Evolutionary conservation across 805 yeast species (phyloP).

Genomic region (Candida berthetii): DNA sequence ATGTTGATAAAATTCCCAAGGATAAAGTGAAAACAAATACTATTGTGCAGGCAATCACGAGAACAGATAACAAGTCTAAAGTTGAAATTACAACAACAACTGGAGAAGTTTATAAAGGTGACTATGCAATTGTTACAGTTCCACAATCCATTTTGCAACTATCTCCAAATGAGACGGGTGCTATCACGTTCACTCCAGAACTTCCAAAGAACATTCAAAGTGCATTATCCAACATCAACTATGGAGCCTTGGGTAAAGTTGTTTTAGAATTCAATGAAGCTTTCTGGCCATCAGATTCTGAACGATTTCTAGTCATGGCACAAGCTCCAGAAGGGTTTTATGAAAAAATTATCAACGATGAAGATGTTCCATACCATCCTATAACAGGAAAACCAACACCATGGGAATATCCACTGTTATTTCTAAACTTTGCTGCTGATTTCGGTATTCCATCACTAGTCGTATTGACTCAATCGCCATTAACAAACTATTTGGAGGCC

Average conservation of each 20-base stretch:
- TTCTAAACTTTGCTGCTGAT: conserved; percentile 54
- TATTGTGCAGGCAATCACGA: conserved; percentile 34
- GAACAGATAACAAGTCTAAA: conserved; percentile 18
- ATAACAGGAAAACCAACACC: conserved; percentile 26
- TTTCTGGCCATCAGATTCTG: conserved; percentile 56
- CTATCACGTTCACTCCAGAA: conserved; percentile 49
- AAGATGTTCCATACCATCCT: conserved; percentile 1
- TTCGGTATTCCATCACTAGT: conserved; percentile 47
- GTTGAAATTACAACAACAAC: conserved; percentile 19
- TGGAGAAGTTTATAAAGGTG: conserved; percentile 31
- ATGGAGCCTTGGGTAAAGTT: conserved; percentile 70
- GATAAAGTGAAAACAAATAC: conserved; percentile 32
- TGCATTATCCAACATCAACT: conserved; percentile 43
- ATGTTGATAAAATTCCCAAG: conserved; percentile 31
- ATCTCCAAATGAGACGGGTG: conserved; percentile 29
- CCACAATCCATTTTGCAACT: conserved; percentile 68
- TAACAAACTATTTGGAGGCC: conserved; percentile 53
- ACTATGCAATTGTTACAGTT: conserved; percentile 64
- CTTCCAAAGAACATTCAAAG: conserved; percentile 39
- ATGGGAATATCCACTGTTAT: conserved; percentile 54
- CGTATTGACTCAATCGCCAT: conserved; percentile 65
- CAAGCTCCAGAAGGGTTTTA: conserved; percentile 22
- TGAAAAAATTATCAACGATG: conserved; percentile 6
- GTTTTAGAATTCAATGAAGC: conserved; percentile 56
- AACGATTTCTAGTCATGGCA: conserved; percentile 41